Conservation (phyloP, 768 basidiomycete genomes). For the Tulasnella sp. region DNA sequence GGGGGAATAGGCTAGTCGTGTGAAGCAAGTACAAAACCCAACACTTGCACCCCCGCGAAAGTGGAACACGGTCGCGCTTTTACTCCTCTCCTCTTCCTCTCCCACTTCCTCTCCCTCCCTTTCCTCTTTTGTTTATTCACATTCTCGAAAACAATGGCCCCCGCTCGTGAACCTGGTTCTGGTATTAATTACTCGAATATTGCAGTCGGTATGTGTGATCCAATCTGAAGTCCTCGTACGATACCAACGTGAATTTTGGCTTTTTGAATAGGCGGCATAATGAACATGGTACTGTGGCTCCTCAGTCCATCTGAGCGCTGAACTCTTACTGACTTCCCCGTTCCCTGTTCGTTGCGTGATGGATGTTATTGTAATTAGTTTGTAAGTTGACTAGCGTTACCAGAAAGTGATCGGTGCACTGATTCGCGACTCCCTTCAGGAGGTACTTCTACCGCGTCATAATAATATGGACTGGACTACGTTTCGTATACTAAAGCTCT, state of each 20-base stretch:
- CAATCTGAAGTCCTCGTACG: constrained; percentile 12
- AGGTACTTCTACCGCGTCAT: background rate
- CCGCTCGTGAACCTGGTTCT: constrained; percentile 62
- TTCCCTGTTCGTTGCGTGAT: constrained; percentile 20
- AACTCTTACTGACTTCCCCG: background rate
- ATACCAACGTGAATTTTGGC: constrained; percentile 20
- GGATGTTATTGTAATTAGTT: constrained; percentile 14
- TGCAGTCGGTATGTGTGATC: constrained; percentile 62
- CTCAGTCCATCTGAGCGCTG: constrained; percentile 2
- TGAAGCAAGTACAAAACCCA: background rate
- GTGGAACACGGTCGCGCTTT: background rate
- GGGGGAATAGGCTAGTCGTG: too few relatives aligned
- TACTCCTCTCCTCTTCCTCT: background rate
- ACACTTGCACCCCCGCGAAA: background rate
- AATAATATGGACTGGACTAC: background rate
- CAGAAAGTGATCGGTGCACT: background rate
- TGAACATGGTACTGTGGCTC: constrained; percentile 82
- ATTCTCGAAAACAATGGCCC: constrained; percentile 12
- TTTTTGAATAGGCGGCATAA: constrained; percentile 64
- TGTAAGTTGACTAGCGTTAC: constrained; percentile 4
- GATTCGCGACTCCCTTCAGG: constrained; percentile 3
- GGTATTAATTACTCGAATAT: constrained; percentile 92
- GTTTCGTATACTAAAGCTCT: background rate
- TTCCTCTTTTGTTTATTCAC: background rate
- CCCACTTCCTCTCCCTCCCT: background rate